Percentiles rank a stretch among this genome's conserved stretches.
phyloP scores from a whole-genome alignment of 2,329 filamentous ascomycete species.

The Clarireedia homoeocarpa region DNA sequence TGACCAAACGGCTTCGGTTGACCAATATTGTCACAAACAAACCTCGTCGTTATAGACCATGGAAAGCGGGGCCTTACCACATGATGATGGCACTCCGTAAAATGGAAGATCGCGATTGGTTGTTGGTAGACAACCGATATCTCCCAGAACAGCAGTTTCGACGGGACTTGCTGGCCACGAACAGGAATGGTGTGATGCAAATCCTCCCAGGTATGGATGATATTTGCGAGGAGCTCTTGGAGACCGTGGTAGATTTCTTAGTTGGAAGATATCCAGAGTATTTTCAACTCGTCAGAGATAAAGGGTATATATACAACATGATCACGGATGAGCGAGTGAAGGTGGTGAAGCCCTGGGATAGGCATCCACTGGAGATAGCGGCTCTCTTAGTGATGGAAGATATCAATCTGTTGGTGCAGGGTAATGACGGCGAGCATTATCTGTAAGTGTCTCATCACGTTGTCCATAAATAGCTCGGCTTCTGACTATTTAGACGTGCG shows the following conservation, averaged over 20 bases:
- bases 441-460: constrained; percentile 12
- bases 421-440: constrained; percentile 31
- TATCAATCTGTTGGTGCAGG: constrained; percentile 38
- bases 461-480: constrained; percentile 22
- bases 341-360: constrained; percentile 23
- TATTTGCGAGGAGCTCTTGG: constrained; percentile 39
- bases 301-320: constrained; percentile 32
- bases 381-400: constrained; percentile 43
- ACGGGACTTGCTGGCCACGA: constrained; percentile 32
- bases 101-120: constrained; percentile 23
- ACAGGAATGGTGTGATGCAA: constrained; percentile 35
- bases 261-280: constrained; percentile 34
- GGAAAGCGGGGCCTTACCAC: constrained; percentile 21
- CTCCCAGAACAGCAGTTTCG: constrained; percentile 35
- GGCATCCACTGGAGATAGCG: constrained; percentile 39
- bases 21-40: too few species aligned
- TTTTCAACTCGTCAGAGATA: constrained; percentile 24
- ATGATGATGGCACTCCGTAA: constrained; percentile 25
- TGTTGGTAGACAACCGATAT: constrained; percentile 36
- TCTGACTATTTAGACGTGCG: constrained; percentile 33
- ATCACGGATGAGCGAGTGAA: constrained; percentile 36
- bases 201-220: constrained; percentile 31
- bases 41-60: constrained; percentile 18
- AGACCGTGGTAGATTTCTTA: constrained; percentile 38
- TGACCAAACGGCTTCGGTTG: too few species aligned